Evolutionary conservation across 306 rosid species (phyloP), one percentile per base, ranked within the genome.

Genomic region (Cicer arietinum): DNA sequence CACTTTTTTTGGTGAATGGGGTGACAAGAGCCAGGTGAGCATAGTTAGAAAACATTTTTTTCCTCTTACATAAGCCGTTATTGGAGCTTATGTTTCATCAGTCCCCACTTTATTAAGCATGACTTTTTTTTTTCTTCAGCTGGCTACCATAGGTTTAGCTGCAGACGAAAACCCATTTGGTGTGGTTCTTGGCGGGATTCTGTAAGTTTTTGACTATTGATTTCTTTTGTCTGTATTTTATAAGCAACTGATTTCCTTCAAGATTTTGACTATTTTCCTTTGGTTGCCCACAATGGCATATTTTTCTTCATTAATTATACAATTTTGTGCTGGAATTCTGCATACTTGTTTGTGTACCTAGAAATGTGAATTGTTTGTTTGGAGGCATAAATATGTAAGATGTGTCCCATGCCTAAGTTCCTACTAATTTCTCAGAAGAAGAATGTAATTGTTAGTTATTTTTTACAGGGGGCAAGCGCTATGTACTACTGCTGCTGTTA

Each of bases 1-100:
- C 82, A 91, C 88, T 0, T 94, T 94, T 75, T 94, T 94, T n/a
- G 98, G 98, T 57, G 98, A 94, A 87, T 94, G 98, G 98, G 97
- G 97, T 73, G 97, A 94, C 90, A 94, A 86, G 85, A 94, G 98
- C 80, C 98, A 94, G 94, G 98, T 94, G 79, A 87, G 82, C 47
- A 43, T 76, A 48, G 71, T 41, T 35, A 57, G 48, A 67, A 47
- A 41, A 46, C 66, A 44, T 51, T 18, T 7, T 62, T 35, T 3
- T 6, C 3, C 9, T 18, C 48, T n/a, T 71, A 68, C 74, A 47
- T 61, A 67, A 39, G 61, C 72, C 39, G 39, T 52, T 22, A 46
- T 67, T 46, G 47, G 71, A 84, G 67, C 40, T 0, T 17, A 44
- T 69, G 73, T 69, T 69, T 74, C 59, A 66, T 51, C 73, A 13